Conservation (phyloP, 2,329 filamentous ascomycete species). For the Pseudogymnoascus sp. region DNA sequence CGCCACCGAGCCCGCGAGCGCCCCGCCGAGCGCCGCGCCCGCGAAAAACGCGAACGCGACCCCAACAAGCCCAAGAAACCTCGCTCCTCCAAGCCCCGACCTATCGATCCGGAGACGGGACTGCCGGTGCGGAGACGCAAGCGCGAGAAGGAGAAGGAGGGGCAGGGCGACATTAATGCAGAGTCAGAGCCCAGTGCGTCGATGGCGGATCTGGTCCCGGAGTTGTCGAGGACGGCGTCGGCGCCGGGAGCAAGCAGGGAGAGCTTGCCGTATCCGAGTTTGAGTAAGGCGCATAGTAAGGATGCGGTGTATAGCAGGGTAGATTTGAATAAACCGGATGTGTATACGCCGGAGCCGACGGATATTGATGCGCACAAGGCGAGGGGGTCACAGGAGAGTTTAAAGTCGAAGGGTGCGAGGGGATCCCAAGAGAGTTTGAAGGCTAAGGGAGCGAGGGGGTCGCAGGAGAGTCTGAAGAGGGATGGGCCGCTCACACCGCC, state of each 20-base stretch:
- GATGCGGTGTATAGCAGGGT: conserved; percentile 62
- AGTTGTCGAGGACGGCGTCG: conserved; percentile 33
- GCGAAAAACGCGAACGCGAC: conserved; percentile 27
- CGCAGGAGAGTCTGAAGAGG: conserved; percentile 33
- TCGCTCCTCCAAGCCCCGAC: conserved; percentile 25
- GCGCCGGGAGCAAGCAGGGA: conserved; percentile 26
- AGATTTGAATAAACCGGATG: conserved; percentile 24
- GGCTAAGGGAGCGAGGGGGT: conserved; percentile 34
- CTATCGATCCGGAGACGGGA: conserved; percentile 28
- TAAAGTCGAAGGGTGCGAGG: conserved; percentile 35
- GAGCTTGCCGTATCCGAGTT: conserved; percentile 65
- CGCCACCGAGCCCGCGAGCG: conserved; percentile 19
- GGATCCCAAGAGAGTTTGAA: conserved; percentile 27
- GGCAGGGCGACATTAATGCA: neutral
- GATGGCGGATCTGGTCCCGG: conserved; percentile 45
- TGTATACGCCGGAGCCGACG: conserved; percentile 65
- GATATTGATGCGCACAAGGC: conserved; percentile 53
- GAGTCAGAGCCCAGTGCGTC: conserved; percentile 21
- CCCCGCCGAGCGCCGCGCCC: conserved; percentile 25
- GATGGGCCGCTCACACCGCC: conserved; percentile 56
- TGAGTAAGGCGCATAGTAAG: conserved; percentile 88
- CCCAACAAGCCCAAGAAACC: conserved; percentile 28
- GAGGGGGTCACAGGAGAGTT: conserved; percentile 40
- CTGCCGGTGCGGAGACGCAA: conserved; percentile 23
- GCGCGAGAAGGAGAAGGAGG: conserved; percentile 12